Evolutionary conservation across 2,329 filamentous ascomycete genomes (phyloP), one percentile per base, ranked within the genome.

Genomic region (Fusarium continuum): DNA sequence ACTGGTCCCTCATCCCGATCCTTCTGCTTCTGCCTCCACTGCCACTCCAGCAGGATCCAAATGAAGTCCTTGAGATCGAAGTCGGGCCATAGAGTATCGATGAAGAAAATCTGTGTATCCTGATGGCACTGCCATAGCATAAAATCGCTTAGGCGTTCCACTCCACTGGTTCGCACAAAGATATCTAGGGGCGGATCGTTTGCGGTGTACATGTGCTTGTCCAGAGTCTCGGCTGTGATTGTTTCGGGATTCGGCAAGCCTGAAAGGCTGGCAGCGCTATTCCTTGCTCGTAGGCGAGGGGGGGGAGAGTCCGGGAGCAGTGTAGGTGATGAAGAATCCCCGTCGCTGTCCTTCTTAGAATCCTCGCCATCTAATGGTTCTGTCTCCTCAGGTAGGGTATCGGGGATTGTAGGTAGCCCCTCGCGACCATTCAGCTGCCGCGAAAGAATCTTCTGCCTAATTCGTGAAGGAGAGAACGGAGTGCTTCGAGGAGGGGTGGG

Each of bases 41-140:
- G 87, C 94, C 95, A 99, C 75, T 97, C 93, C 43, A 98, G 82
- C 49, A 99, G 79, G 19, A 99, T 93, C 8, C 94, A 95, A 16
- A 99, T 77, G 76, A 98, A 97, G 56, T 93, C 86, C 88, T 93
- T 94, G 5, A 99, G 83, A 73, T 96, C 93, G 70, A 99, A 97
- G 63, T 97, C 92, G 3, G 95, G 95, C 95, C 95, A 99, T 61
- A 97, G 82, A 65, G 92, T 95, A 70, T 96, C 86, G 53, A 97
- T 79, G 74, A 98, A 99, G 57, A 96, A 92, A 64, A 99, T 90
- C 58, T 96, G 91, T 0, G 95, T 97, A 64, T 94, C 84, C 73
- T 97, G 87, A 73, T 98, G 93, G 70, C 92, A 95, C 77, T 99
- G 95, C 95, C 95, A 99, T 28, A 99, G 87, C 93, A 99, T 95